phyloP scores from a whole-genome alignment of 176 grass and related monocot species.

The Saccharum spontaneum region DNA sequence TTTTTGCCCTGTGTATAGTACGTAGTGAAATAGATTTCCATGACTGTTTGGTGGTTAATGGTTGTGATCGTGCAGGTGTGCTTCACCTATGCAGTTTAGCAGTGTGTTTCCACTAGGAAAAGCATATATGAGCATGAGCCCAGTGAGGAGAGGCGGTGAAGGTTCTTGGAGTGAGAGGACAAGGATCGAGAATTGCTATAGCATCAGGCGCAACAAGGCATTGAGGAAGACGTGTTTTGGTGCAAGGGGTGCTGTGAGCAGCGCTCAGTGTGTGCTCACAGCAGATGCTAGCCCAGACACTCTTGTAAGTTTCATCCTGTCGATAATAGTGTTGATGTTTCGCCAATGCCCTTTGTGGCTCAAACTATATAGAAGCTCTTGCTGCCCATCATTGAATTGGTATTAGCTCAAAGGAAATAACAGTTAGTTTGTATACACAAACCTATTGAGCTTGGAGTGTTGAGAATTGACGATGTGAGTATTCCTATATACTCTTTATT shows the following conservation, averaged over 20 bases:
- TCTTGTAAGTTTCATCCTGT: constrained; percentile 33
- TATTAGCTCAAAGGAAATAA: too few species aligned
- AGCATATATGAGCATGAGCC: constrained; percentile 36
- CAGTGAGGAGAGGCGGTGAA: constrained; percentile 38
- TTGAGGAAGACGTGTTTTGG: constrained; percentile 39
- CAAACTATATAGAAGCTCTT: too few species aligned
- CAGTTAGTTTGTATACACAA: too few species aligned
- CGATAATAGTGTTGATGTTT: not conserved
- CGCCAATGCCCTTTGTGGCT: not conserved
- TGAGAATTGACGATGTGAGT: too few species aligned
- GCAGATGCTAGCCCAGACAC: constrained; percentile 49
- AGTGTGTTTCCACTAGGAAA: constrained; percentile 53
- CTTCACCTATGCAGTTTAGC: constrained; percentile 70
- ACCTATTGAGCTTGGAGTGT: too few species aligned
- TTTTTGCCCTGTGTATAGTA: not conserved
- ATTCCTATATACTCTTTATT: too few species aligned
- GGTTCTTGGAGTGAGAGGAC: constrained; percentile 16
- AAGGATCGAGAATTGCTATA: constrained; percentile 35
- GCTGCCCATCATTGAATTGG: too few species aligned
- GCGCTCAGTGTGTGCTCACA: constrained; percentile 52
- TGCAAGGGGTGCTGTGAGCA: constrained; percentile 1
- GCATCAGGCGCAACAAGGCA: constrained; percentile 34
- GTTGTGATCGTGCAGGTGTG: constrained; percentile 15
- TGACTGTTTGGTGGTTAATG: not conserved
- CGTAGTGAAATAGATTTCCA: not conserved